Evolutionary conservation across 768 basidiomycete species (phyloP), one percentile per base, ranked within the genome.

Genomic region (Lactifluus rugatus): DNA sequence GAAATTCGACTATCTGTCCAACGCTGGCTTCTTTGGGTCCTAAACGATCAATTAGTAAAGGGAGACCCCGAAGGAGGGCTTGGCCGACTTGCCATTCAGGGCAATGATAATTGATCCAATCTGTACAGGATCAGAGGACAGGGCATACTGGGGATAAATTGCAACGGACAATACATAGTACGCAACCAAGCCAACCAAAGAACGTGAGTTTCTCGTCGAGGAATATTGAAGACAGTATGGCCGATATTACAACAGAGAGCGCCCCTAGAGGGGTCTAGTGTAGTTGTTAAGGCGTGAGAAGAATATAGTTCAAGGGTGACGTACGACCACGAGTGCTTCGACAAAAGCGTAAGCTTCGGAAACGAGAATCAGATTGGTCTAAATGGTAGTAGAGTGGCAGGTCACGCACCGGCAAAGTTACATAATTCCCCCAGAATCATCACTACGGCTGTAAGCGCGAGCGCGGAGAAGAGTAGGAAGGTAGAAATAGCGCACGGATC

Each of bases 171-270:
- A 98, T 91, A 72, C 92, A 95, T 17, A 98, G 79, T 16, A 75
- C 81, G 70, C 93, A 96, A 19, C 93, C 95, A 61, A 98, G 77
- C 93, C 94, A 97, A 49, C 96, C 95, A 69, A 99, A 98, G 72
- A 97, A 91, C 36, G 85, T 89, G 45, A 99, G 80, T 54, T 78
- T 90, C 70, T 97, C 95, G 48, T 94, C 84, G 66, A 99, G 85
- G 74, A 98, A 90, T 63, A 95, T 76, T 31, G 91, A 93, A 7
- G 94, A 94, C 17, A 97, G 74, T 34, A 95, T 87, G 50, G 94
- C 93, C 70, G 86, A 95, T 62, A 98, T 78, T 63, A 99, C 96
- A 64, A 99, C 96, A 19, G 93, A 93, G 54, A 99, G 81, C 8
- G 95, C 93, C 42, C 95, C 95, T 65, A 99, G 81, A 2, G 95